Percentiles rank a stretch among this genome's conserved stretches.
Evolutionary conservation across 2,329 filamentous ascomycete species (phyloP).

Genomic region (Epichloe aotearoae): DNA sequence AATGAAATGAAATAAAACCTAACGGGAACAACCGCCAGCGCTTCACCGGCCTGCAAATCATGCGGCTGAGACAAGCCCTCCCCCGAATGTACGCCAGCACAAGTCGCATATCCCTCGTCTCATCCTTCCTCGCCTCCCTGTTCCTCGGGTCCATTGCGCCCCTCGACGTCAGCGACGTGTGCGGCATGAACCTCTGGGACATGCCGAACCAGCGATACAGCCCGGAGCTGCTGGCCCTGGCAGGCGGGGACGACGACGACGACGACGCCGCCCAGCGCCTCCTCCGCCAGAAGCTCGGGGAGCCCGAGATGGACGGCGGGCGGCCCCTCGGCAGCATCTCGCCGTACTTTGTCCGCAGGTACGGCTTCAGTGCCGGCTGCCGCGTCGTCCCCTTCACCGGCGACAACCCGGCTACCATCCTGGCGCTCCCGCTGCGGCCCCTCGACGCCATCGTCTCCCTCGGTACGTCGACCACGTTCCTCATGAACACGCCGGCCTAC

Average conservation of each 20-base stretch:
- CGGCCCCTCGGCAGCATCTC: constrained; percentile 63
- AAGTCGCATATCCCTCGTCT: constrained; percentile 79
- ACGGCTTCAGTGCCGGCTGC: constrained; percentile 64
- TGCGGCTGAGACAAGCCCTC: constrained; percentile 69
- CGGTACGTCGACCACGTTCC: constrained; percentile 90
- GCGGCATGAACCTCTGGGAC: constrained; percentile 95
- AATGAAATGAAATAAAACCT: too few relatives aligned
- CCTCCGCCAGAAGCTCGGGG: constrained; percentile 67
- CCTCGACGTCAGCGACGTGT: constrained; percentile 87
- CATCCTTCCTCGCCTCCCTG: constrained; percentile 84
- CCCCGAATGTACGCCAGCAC: constrained; percentile 67
- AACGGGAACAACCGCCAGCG: constrained; percentile 38
- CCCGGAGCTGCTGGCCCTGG: constrained; percentile 59
- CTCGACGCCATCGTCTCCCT: constrained; percentile 90
- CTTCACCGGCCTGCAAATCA: constrained; percentile 95
- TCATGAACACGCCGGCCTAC: constrained; percentile 93
- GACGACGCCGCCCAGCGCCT: constrained; percentile 39
- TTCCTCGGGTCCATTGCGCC: constrained; percentile 77
- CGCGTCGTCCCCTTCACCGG: constrained; percentile 79
- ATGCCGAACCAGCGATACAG: constrained; percentile 63
- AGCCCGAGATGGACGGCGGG: constrained; percentile 69
- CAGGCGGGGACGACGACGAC: constrained; percentile 53
- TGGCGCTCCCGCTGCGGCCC: constrained; percentile 73
- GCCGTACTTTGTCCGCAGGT: constrained; percentile 64
- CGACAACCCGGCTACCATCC: constrained; percentile 91